Base-by-base conservation (phyloP, 148 eudicot species). In the Polygonum maritimum region DNA sequence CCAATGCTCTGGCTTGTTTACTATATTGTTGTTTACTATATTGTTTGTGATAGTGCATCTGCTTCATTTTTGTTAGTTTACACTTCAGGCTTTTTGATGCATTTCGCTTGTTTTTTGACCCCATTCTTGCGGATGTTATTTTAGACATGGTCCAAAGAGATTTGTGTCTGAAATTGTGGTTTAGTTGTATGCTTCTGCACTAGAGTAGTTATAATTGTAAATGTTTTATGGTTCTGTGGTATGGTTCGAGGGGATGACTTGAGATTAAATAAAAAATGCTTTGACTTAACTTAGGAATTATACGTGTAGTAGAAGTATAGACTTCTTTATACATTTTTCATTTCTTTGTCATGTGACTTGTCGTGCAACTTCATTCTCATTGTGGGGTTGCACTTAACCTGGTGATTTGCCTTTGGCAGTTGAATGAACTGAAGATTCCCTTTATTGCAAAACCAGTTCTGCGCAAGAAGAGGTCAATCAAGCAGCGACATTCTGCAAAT, bases 381-480 rank as follows among this genome's bases (percentile, higher is more conserved):
- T 62, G 38, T 26, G 1, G 38, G 31, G 31, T 31, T 16, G 3
- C 38, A 9, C 52, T 69, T 35, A 33, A 49, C 33, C 19, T 12
- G 19, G 38, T 72, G 18, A 35, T 71, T 57, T 44, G 9, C 48
- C 73, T 19, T 63, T 83, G 78, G 63, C 89, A 93, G 98, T 79
- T 75, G 72, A 87, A 91, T 81, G 81, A 87, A 70, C 87, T 84
- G 7, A 87, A 76, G 78, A 83, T 76, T 81, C 63, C 83, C 65
- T 82, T 88, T 40, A 77, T 81, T 39, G 58, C 87, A 18, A 87
- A 88, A 75, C 79, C 89, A 14, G 81, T 88, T 76, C 52, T 89
- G 44, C 88, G 96, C 6, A 93, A 91, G 94, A 93, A 89, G 77
- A 79, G 98, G 82, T 88, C 98, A 16, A 75, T 89, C 45, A 89